Conservation (phyloP, 1,284 basidiomycete species). For the Papiliotrema nemorosa region DNA sequence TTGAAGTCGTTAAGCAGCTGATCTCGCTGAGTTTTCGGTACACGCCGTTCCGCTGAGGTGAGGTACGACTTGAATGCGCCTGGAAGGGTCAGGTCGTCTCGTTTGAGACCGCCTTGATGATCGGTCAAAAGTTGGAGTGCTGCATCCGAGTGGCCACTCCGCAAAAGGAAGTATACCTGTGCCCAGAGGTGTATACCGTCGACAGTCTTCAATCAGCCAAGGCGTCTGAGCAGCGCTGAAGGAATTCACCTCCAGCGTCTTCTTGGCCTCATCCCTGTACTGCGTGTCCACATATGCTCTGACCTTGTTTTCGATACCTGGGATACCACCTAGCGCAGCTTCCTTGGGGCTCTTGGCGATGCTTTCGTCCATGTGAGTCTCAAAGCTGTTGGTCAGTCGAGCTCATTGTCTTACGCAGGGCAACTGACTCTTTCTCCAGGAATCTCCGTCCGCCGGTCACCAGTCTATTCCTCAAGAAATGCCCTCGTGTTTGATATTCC, state of each 20-base stretch:
- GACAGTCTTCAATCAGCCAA: constrained; percentile 57
- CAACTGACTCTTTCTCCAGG: constrained; percentile 61
- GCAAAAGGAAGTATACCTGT: constrained; percentile 81
- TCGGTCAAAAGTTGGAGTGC: constrained; percentile 72
- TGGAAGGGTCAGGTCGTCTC: constrained; percentile 79
- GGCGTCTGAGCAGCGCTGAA: too few species aligned
- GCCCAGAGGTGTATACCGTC: constrained; percentile 89
- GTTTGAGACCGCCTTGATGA: constrained; percentile 70
- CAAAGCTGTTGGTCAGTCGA: too few species aligned
- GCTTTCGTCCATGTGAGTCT: constrained; percentile 76
- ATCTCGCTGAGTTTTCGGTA: constrained; percentile 76
- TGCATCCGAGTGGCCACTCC: constrained; percentile 76
- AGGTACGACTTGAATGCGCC: constrained; percentile 81
- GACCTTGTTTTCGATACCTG: constrained; percentile 83
- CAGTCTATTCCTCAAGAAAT: constrained; percentile 32
- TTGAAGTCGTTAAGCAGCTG: constrained; percentile 86
- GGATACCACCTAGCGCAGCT: constrained; percentile 86
- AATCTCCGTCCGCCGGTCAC: constrained; percentile 40
- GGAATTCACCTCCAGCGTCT: constrained; percentile 60
- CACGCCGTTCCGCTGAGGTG: constrained; percentile 71
- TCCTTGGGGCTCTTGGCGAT: constrained; percentile 80
- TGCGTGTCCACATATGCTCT: constrained; percentile 76
- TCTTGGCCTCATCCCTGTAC: constrained; percentile 59
- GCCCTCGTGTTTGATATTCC: constrained; percentile 16
- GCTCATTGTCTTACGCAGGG: too few species aligned